Base-by-base conservation (phyloP, 2,329 filamentous ascomycete genomes). In the Colletotrichum cordylinicola region DNA sequence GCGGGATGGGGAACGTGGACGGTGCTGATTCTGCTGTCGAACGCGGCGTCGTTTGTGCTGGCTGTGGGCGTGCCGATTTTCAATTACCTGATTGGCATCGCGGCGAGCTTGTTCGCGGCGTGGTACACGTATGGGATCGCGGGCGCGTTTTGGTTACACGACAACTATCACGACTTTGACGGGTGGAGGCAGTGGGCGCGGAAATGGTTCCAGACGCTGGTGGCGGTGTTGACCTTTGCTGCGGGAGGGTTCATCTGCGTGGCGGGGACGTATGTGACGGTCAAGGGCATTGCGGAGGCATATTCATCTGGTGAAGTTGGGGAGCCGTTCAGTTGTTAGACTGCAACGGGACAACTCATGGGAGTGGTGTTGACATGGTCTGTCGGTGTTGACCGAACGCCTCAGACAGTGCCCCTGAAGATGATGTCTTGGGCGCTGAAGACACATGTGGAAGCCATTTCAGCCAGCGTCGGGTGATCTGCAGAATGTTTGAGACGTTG, bases 51-150 rank as follows among this genome's bases (percentile, higher is more conserved):
- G 2, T 86, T 86, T 73, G 77, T 86, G 33, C 80, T 86, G 21
- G 83, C 85, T 8, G 85, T 88, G 2, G 87, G 88, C 5, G 88
- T 91, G 33, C 89, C 89, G 2, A 87, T 90, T 27, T 90, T 91
- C 82, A 88, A 87, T 75, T 90, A 90, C 71, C 80, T 91, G 13
- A 86, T 90, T 33, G 88, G 88, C 4, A 87, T 90, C 60, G 83
- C 87, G 24, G 87, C 88, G 0, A 85, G 85, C 7, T 80, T 90
- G 10, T 91, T 91, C 75, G 88, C 89, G 2, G 84, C 86, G 2
- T 91, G 89, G 89, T 90, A 88, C 75, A 90, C 87, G 4, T 90
- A 89, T 77, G 88, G 89, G 2, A 84, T 90, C 56, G 87, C 88
- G 2, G 88, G 88, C 6, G 86, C 86, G 12, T 90, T 90, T 76